Evolutionary conservation across 2,329 filamentous ascomycete genomes (phyloP).

Genomic region (Cadophora gregata): DNA sequence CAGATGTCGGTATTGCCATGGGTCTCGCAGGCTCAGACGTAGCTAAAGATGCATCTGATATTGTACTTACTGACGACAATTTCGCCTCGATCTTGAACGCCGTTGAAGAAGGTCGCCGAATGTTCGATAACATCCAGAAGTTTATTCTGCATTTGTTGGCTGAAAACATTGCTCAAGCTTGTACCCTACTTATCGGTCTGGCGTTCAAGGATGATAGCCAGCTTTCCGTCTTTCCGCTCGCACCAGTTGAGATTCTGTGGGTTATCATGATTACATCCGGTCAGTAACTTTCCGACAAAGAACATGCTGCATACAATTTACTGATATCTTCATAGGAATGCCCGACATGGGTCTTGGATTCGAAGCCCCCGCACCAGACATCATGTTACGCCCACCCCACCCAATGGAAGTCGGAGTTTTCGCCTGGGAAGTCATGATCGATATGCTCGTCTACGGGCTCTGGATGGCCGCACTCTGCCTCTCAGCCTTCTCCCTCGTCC

Average conservation of each 20-base stretch:
- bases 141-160: conserved; percentile 65
- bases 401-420: conserved; percentile 72
- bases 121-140: conserved; percentile 83
- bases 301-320: background rate
- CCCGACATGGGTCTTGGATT: conserved; percentile 89
- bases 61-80: conserved; percentile 72
- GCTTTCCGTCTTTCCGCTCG: conserved; percentile 83
- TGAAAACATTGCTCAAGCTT: conserved; percentile 84
- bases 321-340: conserved; percentile 45
- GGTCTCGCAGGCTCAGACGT: conserved; percentile 66
- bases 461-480: conserved; percentile 77
- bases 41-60: conserved; percentile 65
- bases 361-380: conserved; percentile 75
- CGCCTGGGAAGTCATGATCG: conserved; percentile 76
- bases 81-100: conserved; percentile 76
- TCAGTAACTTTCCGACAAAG: conserved; percentile 38
- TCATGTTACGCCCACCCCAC: conserved; percentile 81
- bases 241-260: conserved; percentile 88
- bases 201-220: conserved; percentile 75
- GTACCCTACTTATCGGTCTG: conserved; percentile 80
- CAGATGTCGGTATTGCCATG: conserved; percentile 72
- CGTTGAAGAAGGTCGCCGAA: conserved; percentile 72
- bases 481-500: conserved; percentile 65
- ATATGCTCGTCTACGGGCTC: conserved; percentile 80
- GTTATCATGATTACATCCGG: conserved; percentile 93